phyloP scores from a whole-genome alignment of 306 rosid species.

The Acacia confusa region DNA sequence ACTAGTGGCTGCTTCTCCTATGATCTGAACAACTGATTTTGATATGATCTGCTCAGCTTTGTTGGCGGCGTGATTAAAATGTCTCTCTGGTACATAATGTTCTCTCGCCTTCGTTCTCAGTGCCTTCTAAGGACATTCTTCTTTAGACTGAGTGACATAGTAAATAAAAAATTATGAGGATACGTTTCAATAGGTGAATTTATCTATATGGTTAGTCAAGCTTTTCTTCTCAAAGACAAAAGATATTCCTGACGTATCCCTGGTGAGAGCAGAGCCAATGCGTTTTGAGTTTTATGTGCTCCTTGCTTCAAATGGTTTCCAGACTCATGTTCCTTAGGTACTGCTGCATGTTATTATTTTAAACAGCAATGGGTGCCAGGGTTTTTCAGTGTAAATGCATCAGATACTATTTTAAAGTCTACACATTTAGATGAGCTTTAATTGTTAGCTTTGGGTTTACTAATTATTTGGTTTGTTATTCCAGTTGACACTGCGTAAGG shows the following conservation, averaged over 20 bases:
- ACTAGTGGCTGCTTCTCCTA: background rate
- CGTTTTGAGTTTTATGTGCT: background rate
- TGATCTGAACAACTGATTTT: background rate
- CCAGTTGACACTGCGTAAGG: conserved; percentile 85
- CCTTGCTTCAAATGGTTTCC: background rate
- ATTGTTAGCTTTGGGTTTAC: conserved; percentile 18
- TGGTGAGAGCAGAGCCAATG: background rate
- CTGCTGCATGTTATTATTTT: background rate
- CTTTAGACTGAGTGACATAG: conserved; percentile 2
- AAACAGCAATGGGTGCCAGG: background rate
- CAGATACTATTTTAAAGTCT: background rate
- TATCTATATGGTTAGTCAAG: background rate
- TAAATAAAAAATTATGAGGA: conserved; percentile 11
- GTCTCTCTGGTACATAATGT: background rate
- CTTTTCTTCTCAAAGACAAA: background rate
- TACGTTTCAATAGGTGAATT: background rate
- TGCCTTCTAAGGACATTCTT: background rate
- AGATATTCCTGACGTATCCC: background rate
- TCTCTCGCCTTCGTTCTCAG: background rate
- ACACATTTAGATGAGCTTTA: conserved; percentile 13
- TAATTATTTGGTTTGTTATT: conserved; percentile 36
- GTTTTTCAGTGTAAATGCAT: background rate
- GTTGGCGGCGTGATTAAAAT: background rate
- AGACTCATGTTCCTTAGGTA: background rate
- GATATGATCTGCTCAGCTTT: background rate